These are phyloP conservation scores for Lecanicillium sp. DNA, from an alignment of 2,329 filamentous ascomycete species.

Conservation along the genomic window DNA sequence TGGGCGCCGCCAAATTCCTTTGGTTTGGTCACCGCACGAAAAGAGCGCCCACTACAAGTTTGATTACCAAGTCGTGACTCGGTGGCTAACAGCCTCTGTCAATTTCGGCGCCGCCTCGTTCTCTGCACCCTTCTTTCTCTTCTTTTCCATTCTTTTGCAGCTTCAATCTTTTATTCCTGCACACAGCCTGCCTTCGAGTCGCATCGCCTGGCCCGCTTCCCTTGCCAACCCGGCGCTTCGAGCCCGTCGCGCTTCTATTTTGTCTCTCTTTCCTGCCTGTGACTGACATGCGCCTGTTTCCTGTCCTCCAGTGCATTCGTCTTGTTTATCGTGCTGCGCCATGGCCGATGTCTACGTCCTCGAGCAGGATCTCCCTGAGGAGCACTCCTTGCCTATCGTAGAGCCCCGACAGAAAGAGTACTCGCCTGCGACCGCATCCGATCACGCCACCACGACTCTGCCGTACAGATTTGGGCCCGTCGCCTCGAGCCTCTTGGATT, in stretches of 20 bases:
- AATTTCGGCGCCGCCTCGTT: no score
- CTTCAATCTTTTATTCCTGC: not conserved
- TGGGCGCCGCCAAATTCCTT: no score
- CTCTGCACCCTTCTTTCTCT: no score
- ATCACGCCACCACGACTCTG: not conserved
- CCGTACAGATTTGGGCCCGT: not conserved
- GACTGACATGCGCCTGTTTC: constrained; percentile 7
- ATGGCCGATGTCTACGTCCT: constrained; percentile 2
- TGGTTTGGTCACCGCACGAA: no score
- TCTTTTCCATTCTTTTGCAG: no score
- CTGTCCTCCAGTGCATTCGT: not conserved
- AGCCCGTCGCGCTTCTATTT: not conserved
- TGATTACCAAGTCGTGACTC: no score
- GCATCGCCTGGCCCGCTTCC: not conserved
- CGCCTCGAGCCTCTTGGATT: not conserved
- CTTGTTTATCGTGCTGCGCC: not conserved
- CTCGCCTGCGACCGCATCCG: not conserved
- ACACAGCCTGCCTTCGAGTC: not conserved
- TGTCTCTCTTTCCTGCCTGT: not conserved
- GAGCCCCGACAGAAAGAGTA: not conserved
- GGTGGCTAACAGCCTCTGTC: no score
- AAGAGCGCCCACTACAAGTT: no score
- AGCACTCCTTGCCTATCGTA: not conserved
- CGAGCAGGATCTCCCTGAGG: not conserved
- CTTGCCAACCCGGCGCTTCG: no score